Base-by-base conservation (phyloP, 1,139 yeast species). In the Hyphopichia burtonii region DNA sequence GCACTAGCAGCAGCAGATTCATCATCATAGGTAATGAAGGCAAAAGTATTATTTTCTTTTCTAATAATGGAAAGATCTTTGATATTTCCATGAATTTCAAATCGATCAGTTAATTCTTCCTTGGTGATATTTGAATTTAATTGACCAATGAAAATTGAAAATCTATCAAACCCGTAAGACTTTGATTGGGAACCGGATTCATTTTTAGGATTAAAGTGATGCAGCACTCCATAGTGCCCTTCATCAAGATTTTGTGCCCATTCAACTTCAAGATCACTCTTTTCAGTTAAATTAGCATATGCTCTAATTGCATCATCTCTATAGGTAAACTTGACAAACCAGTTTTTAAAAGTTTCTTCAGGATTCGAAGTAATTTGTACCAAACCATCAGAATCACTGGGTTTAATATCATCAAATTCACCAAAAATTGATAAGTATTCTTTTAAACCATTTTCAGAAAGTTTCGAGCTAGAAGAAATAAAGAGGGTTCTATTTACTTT, bases 251-350 rank as follows among this genome's bases (percentile, higher is more conserved):
- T 89, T 63, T 86, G 91, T 0, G 94, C 89, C 96, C 96, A 88
- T 53, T 85, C 89, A 33, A 84, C 86, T 31, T 67, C 64, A 74
- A 80, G 82, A 20, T 64, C 59, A 2, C 71, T 63, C 37, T 68
- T 71, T 31, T 77, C 72, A 46, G 85, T 76, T 46, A 86, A 71
- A 52, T 74, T 77, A 1, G 94, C 91, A 68, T 80, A 90, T 0
- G 96, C 96, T 53, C 84, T 75, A 39, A 89, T 87, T 2, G 97
- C 97, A 61, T 91, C 97, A 58, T 88, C 96, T 39, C 97, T 79
- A 56, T 79, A 89, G 1, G 81, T 89, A 66, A 83, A 90, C 54
- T 87, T 86, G 47, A 86, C 79, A 56, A 84, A 88, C 96, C 96
- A 90, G 34, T 78, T 76, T 39, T 65, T 69, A n/a, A 50, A 48